Percentiles rank a stretch among this genome's conserved stretches.
These are phyloP conservation scores for Rhizopus sp. DNA, from an alignment of 371 early-diverging fungal genomes.

Conservation along the genomic window DNA sequence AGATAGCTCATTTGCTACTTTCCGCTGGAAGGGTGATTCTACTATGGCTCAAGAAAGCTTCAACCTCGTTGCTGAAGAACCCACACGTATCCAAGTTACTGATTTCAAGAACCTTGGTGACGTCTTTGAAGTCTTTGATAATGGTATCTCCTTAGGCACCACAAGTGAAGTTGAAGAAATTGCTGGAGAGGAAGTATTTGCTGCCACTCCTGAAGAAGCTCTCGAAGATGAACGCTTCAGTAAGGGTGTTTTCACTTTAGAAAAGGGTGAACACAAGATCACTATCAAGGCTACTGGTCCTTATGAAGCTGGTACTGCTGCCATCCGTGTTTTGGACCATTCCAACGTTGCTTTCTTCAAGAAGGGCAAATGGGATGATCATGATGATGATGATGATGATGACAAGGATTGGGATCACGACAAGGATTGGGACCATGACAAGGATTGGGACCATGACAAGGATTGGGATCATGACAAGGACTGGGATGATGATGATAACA, in stretches of 20 bases:
- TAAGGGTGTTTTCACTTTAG: slow-evolving; percentile 43
- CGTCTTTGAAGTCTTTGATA: slow-evolving; percentile 46
- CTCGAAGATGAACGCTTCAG: slow-evolving; percentile 40
- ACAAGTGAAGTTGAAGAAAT: slow-evolving; percentile 33
- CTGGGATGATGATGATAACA: not conserved
- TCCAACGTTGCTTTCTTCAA: slow-evolving; percentile 12
- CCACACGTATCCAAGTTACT: slow-evolving; percentile 39
- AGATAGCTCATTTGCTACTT: slow-evolving; percentile 29
- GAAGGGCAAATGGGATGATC: slow-evolving; percentile 11
- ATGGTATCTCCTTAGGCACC: slow-evolving; percentile 36
- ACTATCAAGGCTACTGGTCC: slow-evolving; percentile 46
- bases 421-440: not conserved
- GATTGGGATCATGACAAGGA: not conserved
- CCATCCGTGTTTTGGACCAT: slow-evolving; percentile 41
- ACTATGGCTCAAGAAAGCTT: slow-evolving; percentile 38
- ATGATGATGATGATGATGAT: not conserved
- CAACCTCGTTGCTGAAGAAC: slow-evolving; percentile 29
- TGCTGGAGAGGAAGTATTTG: slow-evolving; percentile 35
- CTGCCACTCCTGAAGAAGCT: slow-evolving; percentile 49
- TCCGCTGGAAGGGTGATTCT: slow-evolving; percentile 45
- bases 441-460: not conserved
- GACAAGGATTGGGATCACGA: not conserved
- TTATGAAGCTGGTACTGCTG: slow-evolving; percentile 50
- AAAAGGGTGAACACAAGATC: slow-evolving; percentile 44
- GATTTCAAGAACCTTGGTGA: slow-evolving; percentile 55